Base-by-base conservation (phyloP, 1,139 yeast species). In the Saccharomycopsis crataegensis region DNA sequence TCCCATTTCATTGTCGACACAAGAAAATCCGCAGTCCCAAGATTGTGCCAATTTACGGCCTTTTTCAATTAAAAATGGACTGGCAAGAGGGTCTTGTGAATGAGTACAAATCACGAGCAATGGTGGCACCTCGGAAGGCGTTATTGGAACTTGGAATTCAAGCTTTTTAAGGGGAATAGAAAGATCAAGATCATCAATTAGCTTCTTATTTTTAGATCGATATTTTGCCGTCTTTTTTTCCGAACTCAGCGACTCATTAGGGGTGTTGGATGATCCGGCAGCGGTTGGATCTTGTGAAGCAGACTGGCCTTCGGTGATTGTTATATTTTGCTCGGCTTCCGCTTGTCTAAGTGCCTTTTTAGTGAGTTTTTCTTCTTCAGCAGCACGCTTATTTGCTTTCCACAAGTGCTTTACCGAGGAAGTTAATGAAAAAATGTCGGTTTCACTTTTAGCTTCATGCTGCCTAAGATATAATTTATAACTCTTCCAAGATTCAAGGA, bases 401-500 rank as follows among this genome's bases (percentile, higher is more conserved):
- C 87, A 82, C 57, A 83, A 67, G 57, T 73, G 79, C 59, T 77
- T 81, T 36, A 85, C 64, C 1, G 83, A 79, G 46, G 76, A 70
- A 57, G 81, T 74, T 42, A 86, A 62, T 0, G 86, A 80, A 61
- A 80, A 82, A 0, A 80, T 72, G 63, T 85, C 93, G 43, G 78
- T 76, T 64, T 85, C 94, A 60, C 78, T 72, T 2, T 88, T 87
- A 50, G 70, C 69, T 52, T 78, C 76, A 83, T 88, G 80, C 42
- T 73, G 71, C 33, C 65, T 68, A 57, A 76, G 75, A 63, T 79
- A 85, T 6, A 73, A 70, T 53, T 76, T 67, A 62, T 76, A 86
- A 62, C 84, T 89, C 46, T 71, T 73, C 94, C 94, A 86, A 1
- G 91, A 91, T 58, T 84, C 90, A 31, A 75, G 73, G 42, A 86